Evolutionary conservation across 192 early-diverging fungal species (phyloP), one percentile per base, ranked within the genome.

Genomic region (Spinellus fusiger): DNA sequence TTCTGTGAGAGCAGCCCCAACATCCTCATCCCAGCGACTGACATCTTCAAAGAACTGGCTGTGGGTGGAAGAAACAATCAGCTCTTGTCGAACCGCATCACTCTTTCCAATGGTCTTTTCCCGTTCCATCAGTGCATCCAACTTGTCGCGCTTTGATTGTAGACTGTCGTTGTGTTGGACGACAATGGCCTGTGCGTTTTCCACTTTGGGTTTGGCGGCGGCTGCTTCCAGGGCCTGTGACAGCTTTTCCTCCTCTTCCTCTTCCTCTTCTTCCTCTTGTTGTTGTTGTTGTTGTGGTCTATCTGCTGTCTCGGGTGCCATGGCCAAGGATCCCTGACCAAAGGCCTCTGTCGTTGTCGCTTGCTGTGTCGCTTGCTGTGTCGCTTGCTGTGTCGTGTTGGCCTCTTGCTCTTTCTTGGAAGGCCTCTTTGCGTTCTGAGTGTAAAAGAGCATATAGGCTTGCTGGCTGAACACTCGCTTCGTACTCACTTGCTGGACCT

Each of bases 361-460:
- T 56, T 47, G 29, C 46, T 22, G 35, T 29, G 37, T 49, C 29
- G 58, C 48, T 29, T 25, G 35, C 13, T 32, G 20, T 9, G 23
- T 15, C 18, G 31, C 13, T 37, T 28, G 62, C 20, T 20, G 35
- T 32, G 49, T 31, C 33, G 32, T 37, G 1, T 44, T 44, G 40
- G 18, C 40, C 18, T 5, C 40, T 12, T 18, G 40, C 13, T 12
- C 13, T 12, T 44, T 3, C 18, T n/a, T n/a, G n/a, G n/a, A n/a
- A n/a, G 40, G 3, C 18, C 40, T 44, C 40, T 44, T 18, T 3
- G 54, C 27, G 28, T 26, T 26, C 3, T 37, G 34, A 20, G 48
- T 76, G 60, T 74, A 69, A 59, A 95, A 95, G 13, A 95, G 75
- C 72, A 95, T 78, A 56, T 93, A 93, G 0, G 90, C 90, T 9